Conservation (phyloP, 352 stramenopile species). For the Sclerospora graminicola region DNA sequence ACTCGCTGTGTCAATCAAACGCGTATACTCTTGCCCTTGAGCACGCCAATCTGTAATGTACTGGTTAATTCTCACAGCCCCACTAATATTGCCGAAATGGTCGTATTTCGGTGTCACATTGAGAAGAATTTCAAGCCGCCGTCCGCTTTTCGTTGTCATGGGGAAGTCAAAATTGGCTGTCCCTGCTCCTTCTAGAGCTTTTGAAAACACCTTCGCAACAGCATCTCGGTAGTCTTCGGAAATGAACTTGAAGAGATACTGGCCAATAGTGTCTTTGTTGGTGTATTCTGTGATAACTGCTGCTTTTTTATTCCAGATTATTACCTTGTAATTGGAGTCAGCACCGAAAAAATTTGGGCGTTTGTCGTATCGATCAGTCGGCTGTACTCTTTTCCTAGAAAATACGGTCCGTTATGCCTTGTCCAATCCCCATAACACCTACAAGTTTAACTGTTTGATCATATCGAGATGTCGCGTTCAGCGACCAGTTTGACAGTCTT, state of each 20-base stretch:
- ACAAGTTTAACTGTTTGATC: slow-evolving; percentile 50
- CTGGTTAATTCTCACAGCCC: too few species aligned
- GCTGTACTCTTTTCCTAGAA: slow-evolving; percentile 77
- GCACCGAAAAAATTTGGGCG: slow-evolving; percentile 73
- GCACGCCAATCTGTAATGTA: too few species aligned
- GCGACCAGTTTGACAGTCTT: slow-evolving; percentile 63
- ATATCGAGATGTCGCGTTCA: slow-evolving; percentile 65
- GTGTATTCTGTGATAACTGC: too few species aligned
- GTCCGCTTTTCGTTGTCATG: too few species aligned
- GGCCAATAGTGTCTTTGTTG: too few species aligned
- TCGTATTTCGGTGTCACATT: slow-evolving; percentile 70
- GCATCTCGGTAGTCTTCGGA: slow-evolving; percentile 44
- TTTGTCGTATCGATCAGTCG: too few species aligned
- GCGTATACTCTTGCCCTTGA: too few species aligned
- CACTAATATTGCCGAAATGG: too few species aligned
- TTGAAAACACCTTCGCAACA: slow-evolving; percentile 56
- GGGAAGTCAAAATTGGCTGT: too few species aligned
- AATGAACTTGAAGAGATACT: slow-evolving; percentile 72
- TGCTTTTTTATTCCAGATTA: too few species aligned
- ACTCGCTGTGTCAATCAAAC: slow-evolving; percentile 87
- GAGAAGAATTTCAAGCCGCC: slow-evolving; percentile 67
- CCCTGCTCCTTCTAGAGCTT: slow-evolving; percentile 56
- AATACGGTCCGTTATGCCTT: slow-evolving; percentile 74
- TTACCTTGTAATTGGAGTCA: slow-evolving; percentile 71
- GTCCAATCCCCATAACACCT: slow-evolving; percentile 67